Evolutionary conservation across 2,329 filamentous ascomycete species (phyloP), one percentile per base, ranked within the genome.

Genomic region (Pseudocercospora cruenta): DNA sequence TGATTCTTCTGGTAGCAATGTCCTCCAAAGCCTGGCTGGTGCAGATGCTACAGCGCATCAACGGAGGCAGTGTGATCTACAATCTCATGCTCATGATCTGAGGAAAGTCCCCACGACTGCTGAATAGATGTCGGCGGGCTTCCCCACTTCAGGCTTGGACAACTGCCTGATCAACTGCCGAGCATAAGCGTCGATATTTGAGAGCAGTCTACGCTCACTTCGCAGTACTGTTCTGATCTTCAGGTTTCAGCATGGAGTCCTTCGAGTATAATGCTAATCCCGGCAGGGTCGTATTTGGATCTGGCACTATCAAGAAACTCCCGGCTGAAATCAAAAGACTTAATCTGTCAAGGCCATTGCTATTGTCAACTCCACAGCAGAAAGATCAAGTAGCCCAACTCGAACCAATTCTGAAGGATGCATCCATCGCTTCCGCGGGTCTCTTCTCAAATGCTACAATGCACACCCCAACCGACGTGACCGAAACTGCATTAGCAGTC

Each of bases 391-490:
- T 82, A 8, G 78, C 82, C 64, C 74, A 74, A 9, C 78, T 87
- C 21, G 78, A 80, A 55, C 69, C 72, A 6, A 78, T 85, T 9
- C 79, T 88, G 26, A 74, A 80, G 63, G 21, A 64, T 62, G 64
- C 43, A 19, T 31, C 55, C 10, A 78, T 78, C 65, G 79, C 80
- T 55, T 74, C 82, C n/a, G 84, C 82, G 5, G 84, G 84, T 36
- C 78, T 83, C 59, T 88, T 87, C 76, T 78, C 78, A 51, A 81
- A 85, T 68, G 87, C 87, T 1, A 84, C 83, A 2, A 89, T 90
- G 87, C 87, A 90, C 77, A 90, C 87, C 0, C 88, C 87, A 0
- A 82, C 80, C 4, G 73, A 84, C 66, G 77, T 89, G 63, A 89
- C 87, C 1, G 83, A 88, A 21, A 81, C 83, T 71, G 87, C 87